Evolutionary conservation across 2,329 filamentous ascomycete genomes (phyloP).

Genomic region (Ascochyta fabae): DNA sequence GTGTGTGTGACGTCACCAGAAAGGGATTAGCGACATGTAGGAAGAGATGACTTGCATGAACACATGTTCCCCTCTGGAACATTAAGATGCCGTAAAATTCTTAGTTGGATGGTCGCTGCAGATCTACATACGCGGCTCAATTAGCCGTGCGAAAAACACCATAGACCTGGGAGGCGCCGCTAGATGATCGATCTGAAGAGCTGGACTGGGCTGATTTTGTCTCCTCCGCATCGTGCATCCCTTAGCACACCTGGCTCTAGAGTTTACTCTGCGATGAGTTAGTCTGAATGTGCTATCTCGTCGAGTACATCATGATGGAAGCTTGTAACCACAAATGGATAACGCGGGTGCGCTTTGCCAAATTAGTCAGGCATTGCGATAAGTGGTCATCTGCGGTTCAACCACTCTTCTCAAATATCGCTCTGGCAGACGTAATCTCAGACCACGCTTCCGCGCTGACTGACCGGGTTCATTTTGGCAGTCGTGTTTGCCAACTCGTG

Average conservation of each 20-base stretch:
- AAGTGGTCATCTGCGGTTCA: neutral
- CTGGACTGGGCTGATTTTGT: neutral
- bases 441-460: neutral
- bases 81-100: conserved; percentile 1
- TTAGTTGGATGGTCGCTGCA: neutral
- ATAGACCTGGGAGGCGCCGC: neutral
- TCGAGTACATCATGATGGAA: conserved; percentile 4
- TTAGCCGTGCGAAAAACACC: neutral
- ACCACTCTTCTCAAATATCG: conserved; percentile 1
- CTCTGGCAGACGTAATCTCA: neutral
- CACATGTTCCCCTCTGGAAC: neutral
- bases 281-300: neutral
- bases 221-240: neutral
- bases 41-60: conserved; percentile 12
- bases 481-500: neutral
- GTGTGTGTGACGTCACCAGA: neutral
- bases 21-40: conserved; percentile 1
- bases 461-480: too few relatives aligned
- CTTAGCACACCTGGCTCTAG: neutral
- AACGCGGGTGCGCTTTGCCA: conserved; percentile 7
- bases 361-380: conserved; percentile 11
- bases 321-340: conserved; percentile 4
- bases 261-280: neutral
- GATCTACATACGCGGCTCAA: neutral
- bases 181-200: neutral